Percentiles rank a stretch among this genome's conserved stretches.
Conservation (phyloP, 176 grass and related monocot species). For the Bolboschoenus planiculmis region DNA sequence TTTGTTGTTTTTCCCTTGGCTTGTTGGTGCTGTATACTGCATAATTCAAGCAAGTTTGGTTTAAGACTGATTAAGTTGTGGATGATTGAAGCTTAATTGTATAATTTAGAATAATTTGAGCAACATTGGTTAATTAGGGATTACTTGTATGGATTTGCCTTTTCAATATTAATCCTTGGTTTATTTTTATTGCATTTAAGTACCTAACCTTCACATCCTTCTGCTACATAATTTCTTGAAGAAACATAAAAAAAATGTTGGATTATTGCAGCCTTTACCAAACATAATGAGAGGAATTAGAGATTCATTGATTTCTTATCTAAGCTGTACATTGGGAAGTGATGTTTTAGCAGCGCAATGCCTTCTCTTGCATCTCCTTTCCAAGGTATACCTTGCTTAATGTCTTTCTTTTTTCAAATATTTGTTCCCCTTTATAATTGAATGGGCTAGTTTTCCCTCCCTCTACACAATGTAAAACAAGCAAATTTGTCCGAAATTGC, state of each 20-base stretch:
- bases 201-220: neutral
- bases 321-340: conserved; percentile 55
- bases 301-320: conserved; percentile 61
- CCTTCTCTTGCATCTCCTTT: conserved; percentile 87
- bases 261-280: conserved; percentile 56
- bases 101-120: neutral
- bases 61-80: neutral
- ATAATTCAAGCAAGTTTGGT: neutral
- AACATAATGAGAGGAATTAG: conserved; percentile 50
- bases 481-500: neutral
- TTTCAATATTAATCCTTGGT: neutral
- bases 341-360: conserved; percentile 74
- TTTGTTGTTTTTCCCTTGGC: neutral
- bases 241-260: neutral
- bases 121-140: neutral
- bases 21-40: neutral
- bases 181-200: neutral
- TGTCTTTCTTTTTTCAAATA: neutral
- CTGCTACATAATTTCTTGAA: conserved; percentile 4
- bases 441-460: neutral
- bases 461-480: neutral
- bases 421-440: neutral
- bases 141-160: neutral
- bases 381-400: conserved; percentile 40
- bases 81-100: neutral